Percentiles rank a stretch among this genome's conserved stretches.
Evolutionary conservation across 2,329 filamentous ascomycete species (phyloP).

Genomic region (Phialophora macrospora): DNA sequence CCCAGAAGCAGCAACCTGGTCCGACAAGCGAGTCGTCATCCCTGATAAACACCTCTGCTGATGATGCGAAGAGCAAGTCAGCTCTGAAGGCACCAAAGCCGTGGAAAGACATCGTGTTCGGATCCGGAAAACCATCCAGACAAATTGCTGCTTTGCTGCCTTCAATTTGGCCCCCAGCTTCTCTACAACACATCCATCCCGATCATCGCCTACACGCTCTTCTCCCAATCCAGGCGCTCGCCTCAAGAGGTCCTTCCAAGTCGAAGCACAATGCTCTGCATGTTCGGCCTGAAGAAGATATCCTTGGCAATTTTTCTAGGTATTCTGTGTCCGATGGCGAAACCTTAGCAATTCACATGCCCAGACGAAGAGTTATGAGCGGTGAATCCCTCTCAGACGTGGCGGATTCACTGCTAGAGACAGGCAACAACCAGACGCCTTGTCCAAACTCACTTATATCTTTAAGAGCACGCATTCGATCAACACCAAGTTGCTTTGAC

Average conservation of each 20-base stretch:
- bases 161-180: constrained; percentile 35
- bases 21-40: constrained; percentile 25
- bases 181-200: constrained; percentile 28
- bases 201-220: background rate
- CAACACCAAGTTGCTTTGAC: constrained; percentile 78
- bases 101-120: constrained; percentile 38
- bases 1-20: constrained; percentile 11
- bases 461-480: constrained; percentile 55
- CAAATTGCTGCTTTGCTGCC: constrained; percentile 14
- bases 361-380: constrained; percentile 28
- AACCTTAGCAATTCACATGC: constrained; percentile 12
- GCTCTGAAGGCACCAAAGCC: constrained; percentile 28
- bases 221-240: background rate
- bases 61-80: constrained; percentile 23
- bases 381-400: constrained; percentile 16
- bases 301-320: constrained; percentile 25
- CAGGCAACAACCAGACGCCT: background rate
- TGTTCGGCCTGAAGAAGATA: constrained; percentile 26
- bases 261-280: constrained; percentile 19
- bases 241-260: constrained; percentile 18
- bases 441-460: constrained; percentile 36
- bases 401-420: constrained; percentile 5
- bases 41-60: constrained; percentile 17
- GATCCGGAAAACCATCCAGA: constrained; percentile 18
- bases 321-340: background rate